phyloP scores from a whole-genome alignment of 1,139 yeast species.

The Suhomyces ambrosiae region DNA sequence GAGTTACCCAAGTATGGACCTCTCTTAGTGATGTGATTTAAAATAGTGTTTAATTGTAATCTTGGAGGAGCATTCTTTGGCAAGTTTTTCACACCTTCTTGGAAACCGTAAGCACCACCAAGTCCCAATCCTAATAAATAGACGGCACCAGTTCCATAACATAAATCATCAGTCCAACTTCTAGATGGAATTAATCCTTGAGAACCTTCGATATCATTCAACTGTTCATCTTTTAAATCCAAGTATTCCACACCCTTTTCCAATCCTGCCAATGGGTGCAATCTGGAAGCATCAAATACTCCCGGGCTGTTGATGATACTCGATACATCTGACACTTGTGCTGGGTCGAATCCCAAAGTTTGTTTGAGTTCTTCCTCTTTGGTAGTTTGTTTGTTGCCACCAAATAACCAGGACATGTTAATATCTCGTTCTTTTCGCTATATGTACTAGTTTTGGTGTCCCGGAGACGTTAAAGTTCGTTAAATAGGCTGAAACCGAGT shows the following conservation, averaged over 20 bases:
- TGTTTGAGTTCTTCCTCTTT: slow-evolving; percentile 35
- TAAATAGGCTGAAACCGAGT: slow-evolving; percentile 2
- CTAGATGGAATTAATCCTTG: slow-evolving; percentile 91
- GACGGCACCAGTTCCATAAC: slow-evolving; percentile 97
- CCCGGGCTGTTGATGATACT: slow-evolving; percentile 62
- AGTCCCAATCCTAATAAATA: slow-evolving; percentile 71
- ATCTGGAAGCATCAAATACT: slow-evolving; percentile 66
- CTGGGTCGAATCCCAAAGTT: slow-evolving; percentile 67
- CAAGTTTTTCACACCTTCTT: slow-evolving; percentile 78
- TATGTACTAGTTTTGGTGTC: not conserved
- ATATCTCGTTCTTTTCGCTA: slow-evolving; percentile 2
- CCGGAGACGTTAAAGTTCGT: slow-evolving; percentile 1
- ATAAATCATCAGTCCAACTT: slow-evolving; percentile 95
- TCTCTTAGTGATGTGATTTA: slow-evolving; percentile 90
- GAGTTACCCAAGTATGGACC: slow-evolving; percentile 96
- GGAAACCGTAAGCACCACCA: slow-evolving; percentile 88
- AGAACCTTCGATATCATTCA: slow-evolving; percentile 77
- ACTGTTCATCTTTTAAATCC: slow-evolving; percentile 78
- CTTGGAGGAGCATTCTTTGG: slow-evolving; percentile 75
- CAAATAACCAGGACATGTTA: slow-evolving; percentile 72
- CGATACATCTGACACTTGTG: slow-evolving; percentile 65
- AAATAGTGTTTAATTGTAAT: slow-evolving; percentile 81
- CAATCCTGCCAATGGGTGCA: slow-evolving; percentile 94
- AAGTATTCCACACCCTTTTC: slow-evolving; percentile 87
- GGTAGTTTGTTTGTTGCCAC: slow-evolving; percentile 37